Base-by-base conservation (phyloP, 2,329 filamentous ascomycete species). In the Penicillium expansum region DNA sequence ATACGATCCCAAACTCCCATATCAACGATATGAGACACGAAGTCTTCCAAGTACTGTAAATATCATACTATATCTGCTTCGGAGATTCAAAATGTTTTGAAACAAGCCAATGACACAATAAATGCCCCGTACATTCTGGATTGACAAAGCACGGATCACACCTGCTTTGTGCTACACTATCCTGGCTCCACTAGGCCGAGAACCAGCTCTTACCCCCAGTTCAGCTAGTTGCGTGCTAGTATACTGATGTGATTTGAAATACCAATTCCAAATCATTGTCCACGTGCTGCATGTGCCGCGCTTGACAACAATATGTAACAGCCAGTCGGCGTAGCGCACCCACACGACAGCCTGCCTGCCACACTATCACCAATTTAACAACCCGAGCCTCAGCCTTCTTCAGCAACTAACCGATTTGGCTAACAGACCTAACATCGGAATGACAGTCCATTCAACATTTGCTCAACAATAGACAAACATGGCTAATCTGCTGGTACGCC, bases 331-430 rank as follows among this genome's bases (percentile, higher is more conserved):
- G 27, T n/a, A 22, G 20, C 20, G 3, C 35, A 20, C 16, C 5
- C 30, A 18, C 11, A 20, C 14, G 14, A 10, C 20, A 32, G 27
- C 20, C 11, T 52, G 20, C 29, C n/a, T n/a, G n/a, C n/a, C n/a
- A n/a, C 22, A 52, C 38, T n/a, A 45, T 27, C n/a, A 20, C 8
- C 35, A 9, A 9, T 39, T 44, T 35, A 35, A 35, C 16, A 20
- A 35, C 20, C 22, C 29, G 29, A 45, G 27, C 20, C 5, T 35
- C 20, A 5, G 16, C 11, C 20, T 10, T 27, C 8, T 27, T 20
- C 7, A 55, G 52, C 30, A 43, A 33, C 29, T 50, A 43, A 43
- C 45, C 9, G 11, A 55, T 55, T 20, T 18, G 52, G 52, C 11
- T 32, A 50, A 30, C 9, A n/a, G 33, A 27, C 35, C 30, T 10